phyloP scores from a whole-genome alignment of 495 filamentous ascomycete genomes.

The Podospora anserina region DNA sequence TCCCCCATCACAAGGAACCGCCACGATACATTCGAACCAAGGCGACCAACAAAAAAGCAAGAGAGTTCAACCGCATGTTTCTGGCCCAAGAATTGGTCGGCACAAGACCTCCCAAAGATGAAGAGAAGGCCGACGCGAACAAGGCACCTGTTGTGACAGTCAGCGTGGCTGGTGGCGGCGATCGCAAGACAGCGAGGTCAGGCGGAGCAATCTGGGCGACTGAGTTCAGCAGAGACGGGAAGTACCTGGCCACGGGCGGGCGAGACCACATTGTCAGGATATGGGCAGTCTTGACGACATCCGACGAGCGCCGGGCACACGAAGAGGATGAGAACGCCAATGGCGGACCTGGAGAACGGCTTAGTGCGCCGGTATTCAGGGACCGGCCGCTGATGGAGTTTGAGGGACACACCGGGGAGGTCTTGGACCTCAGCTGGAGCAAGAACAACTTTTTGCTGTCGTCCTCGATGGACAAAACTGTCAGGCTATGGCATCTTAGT shows the following conservation, averaged over 20 bases:
- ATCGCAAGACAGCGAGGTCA: constrained; percentile 32
- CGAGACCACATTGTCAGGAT: constrained; percentile 83
- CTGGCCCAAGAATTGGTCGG: constrained; percentile 80
- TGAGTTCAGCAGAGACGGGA: constrained; percentile 91
- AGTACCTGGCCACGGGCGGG: constrained; percentile 83
- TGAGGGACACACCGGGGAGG: constrained; percentile 77
- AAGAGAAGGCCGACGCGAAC: constrained; percentile 10
- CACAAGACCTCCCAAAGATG: constrained; percentile 31
- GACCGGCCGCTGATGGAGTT: constrained; percentile 74
- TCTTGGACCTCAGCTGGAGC: constrained; percentile 94
- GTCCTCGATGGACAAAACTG: constrained; percentile 98
- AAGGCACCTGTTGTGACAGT: constrained; percentile 37
- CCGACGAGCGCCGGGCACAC: constrained; percentile 69
- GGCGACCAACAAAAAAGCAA: constrained; percentile 74
- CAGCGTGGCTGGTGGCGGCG: constrained; percentile 39
- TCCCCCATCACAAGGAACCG: constrained; percentile 83
- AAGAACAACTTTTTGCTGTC: constrained; percentile 98
- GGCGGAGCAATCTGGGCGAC: constrained; percentile 81
- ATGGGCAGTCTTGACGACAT: constrained; percentile 83
- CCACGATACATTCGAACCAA: constrained; percentile 87
- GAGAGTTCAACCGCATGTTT: constrained; percentile 83
- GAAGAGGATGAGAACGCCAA: constrained; percentile 66
- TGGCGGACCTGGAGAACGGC: constrained; percentile 50
- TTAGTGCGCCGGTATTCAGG: constrained; percentile 92
- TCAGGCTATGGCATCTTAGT: constrained; percentile 89